Conservation (phyloP, 352 stramenopile species). For the Blastocystis sp. region DNA sequence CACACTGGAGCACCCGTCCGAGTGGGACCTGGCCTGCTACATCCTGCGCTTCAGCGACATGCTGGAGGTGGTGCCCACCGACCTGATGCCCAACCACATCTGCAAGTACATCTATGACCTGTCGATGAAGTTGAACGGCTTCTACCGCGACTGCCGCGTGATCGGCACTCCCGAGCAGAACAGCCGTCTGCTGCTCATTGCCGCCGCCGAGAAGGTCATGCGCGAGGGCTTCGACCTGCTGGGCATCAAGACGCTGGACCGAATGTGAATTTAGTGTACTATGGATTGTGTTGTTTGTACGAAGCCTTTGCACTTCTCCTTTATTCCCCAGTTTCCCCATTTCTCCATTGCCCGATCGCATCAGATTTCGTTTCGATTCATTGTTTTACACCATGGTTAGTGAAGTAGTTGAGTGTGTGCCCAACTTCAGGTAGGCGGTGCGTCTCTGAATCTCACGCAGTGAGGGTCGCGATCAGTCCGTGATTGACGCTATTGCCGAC, state of each 20-base stretch:
- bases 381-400: constrained; percentile 21
- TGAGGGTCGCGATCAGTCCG: constrained; percentile 69
- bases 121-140: constrained; percentile 49
- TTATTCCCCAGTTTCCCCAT: constrained; percentile 39
- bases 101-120: constrained; percentile 42
- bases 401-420: constrained; percentile 72
- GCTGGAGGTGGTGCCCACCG: background rate
- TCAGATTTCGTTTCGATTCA: constrained; percentile 38
- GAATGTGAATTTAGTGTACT: constrained; percentile 83
- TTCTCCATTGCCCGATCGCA: background rate
- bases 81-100: background rate
- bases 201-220: constrained; percentile 91
- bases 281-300: constrained; percentile 44
- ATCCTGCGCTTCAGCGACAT: background rate
- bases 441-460: background rate
- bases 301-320: background rate
- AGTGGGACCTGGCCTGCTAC: constrained; percentile 77
- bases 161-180: constrained; percentile 50
- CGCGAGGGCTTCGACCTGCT: constrained; percentile 85
- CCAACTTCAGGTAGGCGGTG: constrained; percentile 70
- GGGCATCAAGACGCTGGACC: constrained; percentile 86
- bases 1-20: constrained; percentile 75
- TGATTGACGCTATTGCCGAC: constrained; percentile 72
- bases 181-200: constrained; percentile 84
- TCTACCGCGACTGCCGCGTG: constrained; percentile 55